These are phyloP conservation scores for Skeletonema menzelii DNA, from an alignment of 108 stramenopile species.

Conservation along the genomic window DNA sequence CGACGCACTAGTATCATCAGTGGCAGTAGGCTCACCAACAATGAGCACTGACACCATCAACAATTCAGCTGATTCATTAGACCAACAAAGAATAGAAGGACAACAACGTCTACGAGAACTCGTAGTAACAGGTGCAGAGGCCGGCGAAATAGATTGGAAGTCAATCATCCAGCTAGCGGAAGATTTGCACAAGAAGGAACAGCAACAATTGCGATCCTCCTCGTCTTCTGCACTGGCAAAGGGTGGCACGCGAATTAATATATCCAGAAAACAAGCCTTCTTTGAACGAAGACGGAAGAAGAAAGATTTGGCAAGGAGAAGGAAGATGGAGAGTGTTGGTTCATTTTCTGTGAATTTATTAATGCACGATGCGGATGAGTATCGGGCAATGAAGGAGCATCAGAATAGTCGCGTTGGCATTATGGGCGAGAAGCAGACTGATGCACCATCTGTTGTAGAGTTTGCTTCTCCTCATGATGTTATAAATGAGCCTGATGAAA, in stretches of 20 bases:
- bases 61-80: slow-evolving; percentile 17
- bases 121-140: slow-evolving; percentile 18
- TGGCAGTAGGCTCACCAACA: slow-evolving; percentile 13
- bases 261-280: slow-evolving; percentile 23
- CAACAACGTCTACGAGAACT: slow-evolving; percentile 34
- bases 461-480: background rate
- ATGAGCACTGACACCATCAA: background rate
- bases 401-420: background rate
- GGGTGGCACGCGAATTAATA: slow-evolving; percentile 1
- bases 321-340: slow-evolving; percentile 43
- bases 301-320: slow-evolving; percentile 23
- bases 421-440: background rate
- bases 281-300: slow-evolving; percentile 30
- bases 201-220: slow-evolving; percentile 16
- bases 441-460: background rate
- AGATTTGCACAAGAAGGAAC: slow-evolving; percentile 45
- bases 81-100: slow-evolving; percentile 45
- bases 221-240: background rate
- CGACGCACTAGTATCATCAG: background rate
- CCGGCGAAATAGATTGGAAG: slow-evolving; percentile 38
- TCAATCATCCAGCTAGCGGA: slow-evolving; percentile 43
- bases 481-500: background rate
- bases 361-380: slow-evolving; percentile 27
- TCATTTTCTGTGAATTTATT: slow-evolving; percentile 52
- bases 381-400: background rate